These are phyloP conservation scores for Acorus gramineus DNA, from an alignment of 106 monocot species.

Conservation along the genomic window DNA sequence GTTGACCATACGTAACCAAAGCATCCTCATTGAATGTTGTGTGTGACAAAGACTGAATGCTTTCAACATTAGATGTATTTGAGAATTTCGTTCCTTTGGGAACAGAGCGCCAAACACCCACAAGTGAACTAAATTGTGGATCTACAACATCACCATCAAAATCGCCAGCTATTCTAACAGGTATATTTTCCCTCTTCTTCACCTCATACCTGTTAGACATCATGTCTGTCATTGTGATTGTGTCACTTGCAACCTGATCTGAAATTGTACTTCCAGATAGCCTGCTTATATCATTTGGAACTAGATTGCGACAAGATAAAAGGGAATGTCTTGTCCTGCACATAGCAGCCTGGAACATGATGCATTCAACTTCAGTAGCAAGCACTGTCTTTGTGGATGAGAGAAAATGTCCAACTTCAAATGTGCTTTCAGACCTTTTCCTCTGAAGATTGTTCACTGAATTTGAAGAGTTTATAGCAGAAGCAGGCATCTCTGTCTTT, in stretches of 20 bases:
- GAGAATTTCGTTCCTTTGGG: conserved; percentile 45
- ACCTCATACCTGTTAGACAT: conserved; percentile 30
- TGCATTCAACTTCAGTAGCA: conserved; percentile 81
- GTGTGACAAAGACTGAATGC: conserved; percentile 20
- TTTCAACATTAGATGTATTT: conserved; percentile 27
- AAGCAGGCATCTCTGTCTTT: conserved; percentile 31
- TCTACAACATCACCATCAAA: conserved; percentile 49
- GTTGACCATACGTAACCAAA: conserved; percentile 20
- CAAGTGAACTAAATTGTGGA: conserved; percentile 25
- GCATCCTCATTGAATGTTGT: conserved; percentile 34
- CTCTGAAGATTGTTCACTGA: conserved; percentile 11
- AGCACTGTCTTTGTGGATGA: conserved; percentile 50
- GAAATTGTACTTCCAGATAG: conserved; percentile 18
- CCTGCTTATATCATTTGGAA: conserved; percentile 25
- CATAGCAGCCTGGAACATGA: conserved; percentile 88
- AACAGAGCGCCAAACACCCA: conserved; percentile 91
- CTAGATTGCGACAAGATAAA: conserved; percentile 37
- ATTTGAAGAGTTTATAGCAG: conserved; percentile 29
- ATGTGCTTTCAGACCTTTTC: conserved; percentile 36
- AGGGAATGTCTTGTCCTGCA: conserved; percentile 68
- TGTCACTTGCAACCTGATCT: conserved; percentile 26
- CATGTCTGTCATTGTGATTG: conserved; percentile 17
- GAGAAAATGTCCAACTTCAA: conserved; percentile 43
- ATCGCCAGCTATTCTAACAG: conserved; percentile 74
- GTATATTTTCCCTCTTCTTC: conserved; percentile 58